Base-by-base conservation (phyloP, 345 rosid species). In the Heritiera fomes region DNA sequence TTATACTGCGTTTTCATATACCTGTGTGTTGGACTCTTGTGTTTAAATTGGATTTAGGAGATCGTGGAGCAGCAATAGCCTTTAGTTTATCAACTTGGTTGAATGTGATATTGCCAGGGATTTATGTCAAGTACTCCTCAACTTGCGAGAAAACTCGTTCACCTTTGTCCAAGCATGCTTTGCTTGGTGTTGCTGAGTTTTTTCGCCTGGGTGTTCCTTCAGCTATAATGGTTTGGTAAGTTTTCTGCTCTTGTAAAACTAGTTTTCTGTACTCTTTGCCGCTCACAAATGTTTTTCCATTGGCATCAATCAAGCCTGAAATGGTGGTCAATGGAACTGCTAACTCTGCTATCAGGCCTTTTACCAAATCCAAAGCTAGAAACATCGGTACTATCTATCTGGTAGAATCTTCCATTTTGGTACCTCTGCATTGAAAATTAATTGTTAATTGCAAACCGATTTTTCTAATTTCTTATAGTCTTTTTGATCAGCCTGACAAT, bases 271-370 rank as follows among this genome's bases (percentile, higher is more conserved):
- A 41, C 5, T 6, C 7, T 41, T 41, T 55, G 40, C 23, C 9
- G 12, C 64, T 58, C 15, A n/a, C 52, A 59, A 53, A 20, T 50
- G n/a, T 53, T 38, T 71, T 20, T 34, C 20, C 43, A 18, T 75
- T 41, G 10, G 17, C 40, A n/a, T 71, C 17, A 49, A 34, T 2
- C 58, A 79, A 89, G 90, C 79, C 83, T 89, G 10, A 86, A 87
- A 81, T 89, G 92, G 92, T 89, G 92, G 92, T 86, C 92, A 0
- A 76, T 84, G 71, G 92, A 89, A 85, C 55, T 89, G 76, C 76
- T 87, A 20, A 61, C 56, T 7, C 56, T 89, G 82, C 80, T 85
- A 8, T 87, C 87, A 1, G 90, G 89, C 32, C 75, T 89, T 17
- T 56, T 85, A 63, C 83, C 87, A 17, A 87, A 89, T 74, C 87